phyloP scores from a whole-genome alignment of 495 filamentous ascomycete genomes.

The Neurospora sp. region DNA sequence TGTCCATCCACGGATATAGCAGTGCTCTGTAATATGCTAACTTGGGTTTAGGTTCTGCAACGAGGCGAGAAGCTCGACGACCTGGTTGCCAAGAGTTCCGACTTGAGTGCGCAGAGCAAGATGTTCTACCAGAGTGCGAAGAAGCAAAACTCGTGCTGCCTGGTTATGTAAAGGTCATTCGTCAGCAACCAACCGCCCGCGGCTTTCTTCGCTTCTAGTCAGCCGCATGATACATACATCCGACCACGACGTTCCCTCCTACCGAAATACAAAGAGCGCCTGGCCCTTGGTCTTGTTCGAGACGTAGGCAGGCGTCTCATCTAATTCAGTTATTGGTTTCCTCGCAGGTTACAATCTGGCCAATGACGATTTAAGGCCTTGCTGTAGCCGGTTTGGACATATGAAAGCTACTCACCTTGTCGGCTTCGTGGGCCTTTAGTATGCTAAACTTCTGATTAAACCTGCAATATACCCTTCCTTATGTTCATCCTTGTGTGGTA shows the following conservation, averaged over 20 bases:
- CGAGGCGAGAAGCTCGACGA: conserved; percentile 86
- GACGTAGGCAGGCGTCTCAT: not conserved
- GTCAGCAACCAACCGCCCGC: not conserved
- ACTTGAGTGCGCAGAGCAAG: conserved; percentile 80
- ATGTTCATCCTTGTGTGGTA: not conserved
- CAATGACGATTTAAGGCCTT: not conserved
- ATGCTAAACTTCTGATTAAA: not conserved
- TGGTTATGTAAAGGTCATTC: conserved; percentile 52
- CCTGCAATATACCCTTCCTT: not conserved
- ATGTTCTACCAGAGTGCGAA: conserved; percentile 80
- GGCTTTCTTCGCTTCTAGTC: not conserved
- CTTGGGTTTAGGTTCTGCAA: conserved; percentile 47
- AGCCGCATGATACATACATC: not conserved
- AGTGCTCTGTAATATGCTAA: conserved; percentile 4
- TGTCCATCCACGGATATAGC: not conserved
- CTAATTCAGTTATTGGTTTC: not conserved
- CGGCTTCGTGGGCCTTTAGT: not conserved
- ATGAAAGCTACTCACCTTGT: not conserved
- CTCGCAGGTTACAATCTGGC: not conserved
- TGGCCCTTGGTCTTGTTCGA: not conserved
- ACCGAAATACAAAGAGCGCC: not conserved
- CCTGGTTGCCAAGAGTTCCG: conserved; percentile 79
- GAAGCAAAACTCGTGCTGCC: conserved; percentile 93
- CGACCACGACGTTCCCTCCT: not conserved
- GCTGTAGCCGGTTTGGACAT: not conserved